These are phyloP conservation scores for Cytospora piceae DNA, from an alignment of 2,329 filamentous ascomycete genomes.

Conservation along the genomic window DNA sequence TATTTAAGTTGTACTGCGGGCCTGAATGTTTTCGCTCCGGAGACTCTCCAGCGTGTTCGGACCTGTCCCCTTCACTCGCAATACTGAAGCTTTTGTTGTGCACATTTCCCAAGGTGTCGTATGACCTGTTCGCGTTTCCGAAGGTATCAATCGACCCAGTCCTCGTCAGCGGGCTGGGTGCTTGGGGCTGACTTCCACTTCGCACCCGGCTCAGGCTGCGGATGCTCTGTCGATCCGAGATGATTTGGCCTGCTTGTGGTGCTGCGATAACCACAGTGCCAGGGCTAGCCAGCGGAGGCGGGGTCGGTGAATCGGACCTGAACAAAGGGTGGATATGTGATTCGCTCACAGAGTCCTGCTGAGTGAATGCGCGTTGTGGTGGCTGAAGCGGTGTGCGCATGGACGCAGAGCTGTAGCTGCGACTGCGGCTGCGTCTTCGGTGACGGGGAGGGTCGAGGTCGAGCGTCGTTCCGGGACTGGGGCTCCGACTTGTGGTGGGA, in stretches of 20 bases:
- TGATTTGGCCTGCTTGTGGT: conserved; percentile 67
- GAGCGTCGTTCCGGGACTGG: conserved; percentile 64
- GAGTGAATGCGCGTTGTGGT: conserved; percentile 39
- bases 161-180: conserved; percentile 53
- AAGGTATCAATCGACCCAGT: conserved; percentile 56
- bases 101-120: conserved; percentile 5
- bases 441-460: conserved; percentile 57
- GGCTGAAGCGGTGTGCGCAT: conserved; percentile 38
- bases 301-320: conserved; percentile 70
- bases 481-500: conserved; percentile 65
- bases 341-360: conserved; percentile 53
- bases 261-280: conserved; percentile 74
- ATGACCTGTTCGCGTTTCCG: conserved; percentile 26
- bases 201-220: conserved; percentile 57
- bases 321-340: conserved; percentile 79
- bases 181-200: conserved; percentile 56
- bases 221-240: conserved; percentile 57
- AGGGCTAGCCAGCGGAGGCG: conserved; percentile 67
- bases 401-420: conserved; percentile 51
- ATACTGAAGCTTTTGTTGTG: conserved; percentile 17
- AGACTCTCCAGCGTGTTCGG: conserved; percentile 31
- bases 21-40: conserved; percentile 60
- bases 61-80: conserved; percentile 33
- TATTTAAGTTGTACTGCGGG: conserved; percentile 63
- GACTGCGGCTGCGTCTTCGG: conserved; percentile 51